Conservation (phyloP, 2,329 filamentous ascomycete species). For the Pseudogymnoascus sp. region DNA sequence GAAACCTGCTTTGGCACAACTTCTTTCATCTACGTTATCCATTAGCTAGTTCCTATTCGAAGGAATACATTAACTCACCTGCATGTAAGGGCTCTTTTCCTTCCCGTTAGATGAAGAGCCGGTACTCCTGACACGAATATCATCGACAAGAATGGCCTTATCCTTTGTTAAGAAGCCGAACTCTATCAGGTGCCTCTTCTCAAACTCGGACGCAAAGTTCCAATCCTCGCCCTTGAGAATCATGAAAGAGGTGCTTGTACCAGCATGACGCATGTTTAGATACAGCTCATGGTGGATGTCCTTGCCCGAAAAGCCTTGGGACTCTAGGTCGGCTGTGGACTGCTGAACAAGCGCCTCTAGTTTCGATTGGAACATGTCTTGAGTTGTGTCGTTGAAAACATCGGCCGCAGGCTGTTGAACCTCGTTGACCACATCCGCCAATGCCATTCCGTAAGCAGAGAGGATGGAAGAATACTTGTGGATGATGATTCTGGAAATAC, state of each 20-base stretch:
- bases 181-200: conserved; percentile 78
- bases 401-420: conserved; percentile 64
- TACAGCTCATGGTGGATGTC: conserved; percentile 85
- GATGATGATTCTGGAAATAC: conserved; percentile 76
- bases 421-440: conserved; percentile 88
- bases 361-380: conserved; percentile 56
- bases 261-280: conserved; percentile 82
- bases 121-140: conserved; percentile 77
- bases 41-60: neutral
- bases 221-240: conserved; percentile 65
- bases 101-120: conserved; percentile 77
- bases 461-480: conserved; percentile 82
- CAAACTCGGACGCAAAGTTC: conserved; percentile 74
- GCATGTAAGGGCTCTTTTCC: conserved; percentile 33
- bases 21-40: conserved; percentile 38
- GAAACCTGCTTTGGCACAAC: neutral
- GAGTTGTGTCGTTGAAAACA: conserved; percentile 46
- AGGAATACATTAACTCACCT: neutral
- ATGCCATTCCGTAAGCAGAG: conserved; percentile 84
- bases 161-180: conserved; percentile 81
- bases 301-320: conserved; percentile 67
- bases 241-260: conserved; percentile 84
- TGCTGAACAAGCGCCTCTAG: conserved; percentile 69
- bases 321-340: conserved; percentile 55
- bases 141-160: conserved; percentile 78